These are phyloP conservation scores for Patellifolia procumbens DNA, from an alignment of 179 eudicot species.

Conservation along the genomic window DNA sequence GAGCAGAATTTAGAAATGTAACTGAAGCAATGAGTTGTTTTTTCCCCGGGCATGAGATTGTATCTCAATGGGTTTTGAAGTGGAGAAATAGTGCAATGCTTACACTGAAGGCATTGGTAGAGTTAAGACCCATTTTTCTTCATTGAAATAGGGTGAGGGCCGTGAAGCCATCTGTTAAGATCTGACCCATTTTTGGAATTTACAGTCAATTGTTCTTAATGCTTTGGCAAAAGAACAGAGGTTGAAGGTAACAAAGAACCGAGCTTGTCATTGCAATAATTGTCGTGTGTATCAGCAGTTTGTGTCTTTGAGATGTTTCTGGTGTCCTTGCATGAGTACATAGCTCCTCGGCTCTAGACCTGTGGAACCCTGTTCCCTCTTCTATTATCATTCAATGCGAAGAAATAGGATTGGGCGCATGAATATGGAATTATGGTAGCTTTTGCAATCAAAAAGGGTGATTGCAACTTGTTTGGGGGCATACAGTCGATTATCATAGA, in stretches of 20 bases:
- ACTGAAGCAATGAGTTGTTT: no score
- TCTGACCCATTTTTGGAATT: neutral
- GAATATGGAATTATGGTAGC: neutral
- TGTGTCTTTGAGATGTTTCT: neutral
- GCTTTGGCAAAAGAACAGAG: neutral
- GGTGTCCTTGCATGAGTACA: neutral
- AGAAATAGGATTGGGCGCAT: neutral
- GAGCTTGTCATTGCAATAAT: neutral
- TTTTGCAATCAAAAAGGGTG: neutral
- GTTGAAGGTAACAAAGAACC: neutral
- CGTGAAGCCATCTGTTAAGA: neutral
- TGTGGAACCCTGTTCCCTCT: neutral
- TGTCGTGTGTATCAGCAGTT: neutral
- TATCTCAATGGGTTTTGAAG: no score
- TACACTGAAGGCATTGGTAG: neutral
- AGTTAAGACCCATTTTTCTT: neutral
- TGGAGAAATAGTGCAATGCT: no score
- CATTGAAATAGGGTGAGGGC: neutral
- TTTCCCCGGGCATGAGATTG: no score
- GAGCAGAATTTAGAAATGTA: no score
- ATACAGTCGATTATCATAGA: neutral
- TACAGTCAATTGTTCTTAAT: neutral
- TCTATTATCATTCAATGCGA: neutral
- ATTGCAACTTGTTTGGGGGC: slow-evolving; percentile 1
- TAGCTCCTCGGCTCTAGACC: neutral